Evolutionary conservation across 2,329 filamentous ascomycete genomes (phyloP), one percentile per base, ranked within the genome.

Genomic region (Fusarium kyushuense): DNA sequence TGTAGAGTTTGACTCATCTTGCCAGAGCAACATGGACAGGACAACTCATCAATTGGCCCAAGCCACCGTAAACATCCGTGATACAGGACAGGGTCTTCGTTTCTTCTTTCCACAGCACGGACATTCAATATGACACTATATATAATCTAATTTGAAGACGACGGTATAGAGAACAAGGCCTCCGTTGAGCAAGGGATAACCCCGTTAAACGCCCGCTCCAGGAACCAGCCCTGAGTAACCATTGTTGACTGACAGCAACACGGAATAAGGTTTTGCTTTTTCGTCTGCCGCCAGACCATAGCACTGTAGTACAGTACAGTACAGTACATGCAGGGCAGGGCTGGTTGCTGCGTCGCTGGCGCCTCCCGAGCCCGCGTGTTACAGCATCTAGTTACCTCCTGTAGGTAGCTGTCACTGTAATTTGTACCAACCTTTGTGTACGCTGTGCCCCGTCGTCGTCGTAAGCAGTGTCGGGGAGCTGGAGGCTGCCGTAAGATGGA

Each of bases 1-100:
- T 43, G 29, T 41, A 53, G 45, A 48, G 21, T 45, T 67, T 69
- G 66, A 69, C 48, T 69, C 62, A 67, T 61, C 54, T 67, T 63
- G 57, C 57, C 32, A 47, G 65, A 65, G 65, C 59, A 68, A 68
- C 65, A 68, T 30, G 13, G 30, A 32, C 35, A 36, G 65, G 46
- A 69, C 66, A 69, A 59, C 66, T 55, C 66, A 69, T 63, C 62
- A 45, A 53, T 38, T 54, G 53, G 57, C 46, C 57, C 58, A 70
- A 69, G 66, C 62, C 63, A 53, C 51, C 8, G 12, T 35, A 23
- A 32, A 65, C 41, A 27, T 48, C 27, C 21, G 25, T 54, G 60
- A 62, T 62, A 65, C 57, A 55, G 23, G 56, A 61, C 58, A 54
- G 35, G 57, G 58, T 38, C 46, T 36, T 33, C 33, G 16, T 19